phyloP scores from a whole-genome alignment of 352 stramenopile genomes.

The Blastocystis sp. region DNA sequence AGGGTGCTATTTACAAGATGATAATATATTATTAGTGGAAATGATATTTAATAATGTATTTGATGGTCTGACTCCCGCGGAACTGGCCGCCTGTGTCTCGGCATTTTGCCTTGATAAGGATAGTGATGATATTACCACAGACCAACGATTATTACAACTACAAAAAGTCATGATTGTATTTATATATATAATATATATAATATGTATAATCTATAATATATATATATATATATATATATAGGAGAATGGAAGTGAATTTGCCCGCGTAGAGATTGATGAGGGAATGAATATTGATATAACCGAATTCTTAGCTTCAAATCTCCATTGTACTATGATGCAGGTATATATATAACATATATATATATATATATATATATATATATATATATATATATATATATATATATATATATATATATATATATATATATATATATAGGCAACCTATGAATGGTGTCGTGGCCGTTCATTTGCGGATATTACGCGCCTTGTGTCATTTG shows the following conservation, averaged over 20 bases:
- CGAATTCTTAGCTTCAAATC: constrained; percentile 76
- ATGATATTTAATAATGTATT: constrained; percentile 96
- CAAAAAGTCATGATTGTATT: constrained; percentile 64
- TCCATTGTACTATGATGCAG: constrained; percentile 52
- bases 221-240: too few species aligned
- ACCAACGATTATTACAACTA: constrained; percentile 51
- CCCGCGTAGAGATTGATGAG: constrained; percentile 67
- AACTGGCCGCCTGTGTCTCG: constrained; percentile 77
- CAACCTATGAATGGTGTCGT: constrained; percentile 87
- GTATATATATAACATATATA: neutral
- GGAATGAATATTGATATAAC: constrained; percentile 51
- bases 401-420: constrained; percentile 1
- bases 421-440: constrained; percentile 47
- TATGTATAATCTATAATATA: constrained; percentile 51
- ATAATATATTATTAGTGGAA: constrained; percentile 88
- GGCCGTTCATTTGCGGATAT: constrained; percentile 85
- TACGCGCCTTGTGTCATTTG: constrained; percentile 74
- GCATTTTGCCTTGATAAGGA: constrained; percentile 83
- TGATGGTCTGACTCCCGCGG: constrained; percentile 74
- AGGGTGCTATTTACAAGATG: constrained; percentile 54
- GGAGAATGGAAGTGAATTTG: neutral
- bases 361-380: neutral
- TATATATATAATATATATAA: constrained; percentile 47
- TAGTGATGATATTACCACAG: constrained; percentile 51
- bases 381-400: neutral